Evolutionary conservation across 2,329 filamentous ascomycete species (phyloP).

Genomic region (Botryotinia narcissicola): DNA sequence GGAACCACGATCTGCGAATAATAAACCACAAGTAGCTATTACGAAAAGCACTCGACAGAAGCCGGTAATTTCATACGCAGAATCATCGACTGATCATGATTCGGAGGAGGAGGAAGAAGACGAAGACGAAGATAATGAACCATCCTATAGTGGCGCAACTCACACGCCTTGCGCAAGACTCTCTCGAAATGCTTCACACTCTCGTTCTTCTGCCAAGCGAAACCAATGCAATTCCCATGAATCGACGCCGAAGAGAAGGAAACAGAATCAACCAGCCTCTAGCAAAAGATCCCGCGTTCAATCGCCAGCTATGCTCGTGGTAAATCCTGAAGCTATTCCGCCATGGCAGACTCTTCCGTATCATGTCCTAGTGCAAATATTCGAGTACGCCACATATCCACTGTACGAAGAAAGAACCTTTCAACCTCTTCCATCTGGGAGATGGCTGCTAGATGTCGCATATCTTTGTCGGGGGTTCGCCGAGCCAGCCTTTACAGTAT

Average conservation of each 20-base stretch:
- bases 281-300: constrained; percentile 14
- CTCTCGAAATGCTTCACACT: not conserved
- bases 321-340: constrained; percentile 44
- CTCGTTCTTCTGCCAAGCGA: constrained; percentile 16
- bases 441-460: constrained; percentile 66
- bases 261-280: constrained; percentile 19
- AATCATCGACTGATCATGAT: constrained; percentile 28
- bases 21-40: constrained; percentile 12
- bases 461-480: constrained; percentile 62
- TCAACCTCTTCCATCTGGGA: constrained; percentile 44
- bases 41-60: constrained; percentile 30
- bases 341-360: constrained; percentile 64
- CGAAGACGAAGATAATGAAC: constrained; percentile 7
- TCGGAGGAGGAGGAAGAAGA: constrained; percentile 8
- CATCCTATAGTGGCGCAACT: not conserved
- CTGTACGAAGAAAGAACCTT: constrained; percentile 47
- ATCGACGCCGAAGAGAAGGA: constrained; percentile 28
- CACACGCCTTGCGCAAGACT: not conserved
- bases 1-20: constrained; percentile 19
- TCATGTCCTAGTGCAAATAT: constrained; percentile 66
- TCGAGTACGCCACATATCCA: constrained; percentile 62
- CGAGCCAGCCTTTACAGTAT: constrained; percentile 69
- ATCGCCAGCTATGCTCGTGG: not conserved
- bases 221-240: constrained; percentile 19
- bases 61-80: constrained; percentile 33